Evolutionary conservation across 2,329 filamentous ascomycete genomes (phyloP).

Genomic region (Lachnellula occidentalis): DNA sequence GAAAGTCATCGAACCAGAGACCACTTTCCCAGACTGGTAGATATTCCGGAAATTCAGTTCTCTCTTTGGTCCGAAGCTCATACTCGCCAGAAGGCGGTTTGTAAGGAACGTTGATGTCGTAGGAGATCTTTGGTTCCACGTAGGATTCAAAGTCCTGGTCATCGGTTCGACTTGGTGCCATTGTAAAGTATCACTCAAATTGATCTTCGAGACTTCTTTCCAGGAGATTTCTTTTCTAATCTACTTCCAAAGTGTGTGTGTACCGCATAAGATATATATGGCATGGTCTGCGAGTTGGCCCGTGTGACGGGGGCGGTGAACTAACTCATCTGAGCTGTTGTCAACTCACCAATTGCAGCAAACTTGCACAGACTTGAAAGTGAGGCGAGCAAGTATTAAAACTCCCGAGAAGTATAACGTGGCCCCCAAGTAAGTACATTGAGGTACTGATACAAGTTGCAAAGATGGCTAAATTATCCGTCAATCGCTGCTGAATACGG

Average conservation of each 20-base stretch:
- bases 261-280: background rate
- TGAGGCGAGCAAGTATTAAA: background rate
- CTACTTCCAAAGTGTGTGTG: background rate
- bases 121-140: conserved; percentile 25
- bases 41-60: conserved; percentile 38
- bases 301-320: background rate
- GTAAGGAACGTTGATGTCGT: conserved; percentile 46
- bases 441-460: background rate
- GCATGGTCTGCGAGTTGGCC: background rate
- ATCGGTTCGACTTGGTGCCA: conserved; percentile 22
- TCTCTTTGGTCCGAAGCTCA: conserved; percentile 32
- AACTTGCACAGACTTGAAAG: background rate
- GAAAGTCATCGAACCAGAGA: conserved; percentile 41
- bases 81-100: conserved; percentile 33
- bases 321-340: background rate
- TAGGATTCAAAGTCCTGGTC: conserved; percentile 10
- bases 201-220: too few relatives aligned
- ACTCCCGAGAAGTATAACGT: background rate
- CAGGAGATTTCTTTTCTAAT: too few relatives aligned
- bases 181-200: background rate
- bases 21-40: conserved; percentile 41
- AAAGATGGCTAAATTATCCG: background rate
- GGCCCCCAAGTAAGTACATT: background rate
- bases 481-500: background rate
- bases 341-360: background rate